phyloP scores from a whole-genome alignment of 108 stramenopile species.

The Schizochytrium sp. region DNA sequence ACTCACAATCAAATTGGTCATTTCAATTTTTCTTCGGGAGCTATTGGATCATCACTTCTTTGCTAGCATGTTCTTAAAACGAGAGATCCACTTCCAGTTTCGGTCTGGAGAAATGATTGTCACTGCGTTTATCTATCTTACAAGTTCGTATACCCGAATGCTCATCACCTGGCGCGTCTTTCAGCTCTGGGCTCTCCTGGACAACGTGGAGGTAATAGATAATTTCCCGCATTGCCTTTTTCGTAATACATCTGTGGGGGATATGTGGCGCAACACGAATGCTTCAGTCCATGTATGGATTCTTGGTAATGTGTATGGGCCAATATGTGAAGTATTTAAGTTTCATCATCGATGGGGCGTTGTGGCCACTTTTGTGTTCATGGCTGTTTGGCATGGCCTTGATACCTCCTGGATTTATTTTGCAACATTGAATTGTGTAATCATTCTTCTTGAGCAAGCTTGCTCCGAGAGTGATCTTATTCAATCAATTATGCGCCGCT shows the following conservation, averaged over 20 bases:
- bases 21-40: not conserved
- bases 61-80: not conserved
- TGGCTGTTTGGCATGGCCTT: constrained; percentile 29
- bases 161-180: constrained; percentile 1
- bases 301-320: not conserved
- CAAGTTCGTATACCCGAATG: not conserved
- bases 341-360: not conserved
- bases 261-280: constrained; percentile 44
- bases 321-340: not conserved
- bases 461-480: not conserved
- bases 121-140: not conserved
- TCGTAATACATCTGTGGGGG: constrained; percentile 3
- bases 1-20: not conserved
- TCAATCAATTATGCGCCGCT: not conserved
- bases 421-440: not conserved
- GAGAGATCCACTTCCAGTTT: not conserved
- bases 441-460: constrained; percentile 17
- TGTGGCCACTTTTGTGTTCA: constrained; percentile 5
- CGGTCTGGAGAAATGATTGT: not conserved
- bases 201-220: not conserved
- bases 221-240: constrained; percentile 29
- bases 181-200: constrained; percentile 9
- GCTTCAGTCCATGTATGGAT: constrained; percentile 13
- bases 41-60: not conserved
- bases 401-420: not conserved